These are phyloP conservation scores for Schwanniomyces occidentalis DNA, from an alignment of 805 yeast species.

Conservation along the genomic window DNA sequence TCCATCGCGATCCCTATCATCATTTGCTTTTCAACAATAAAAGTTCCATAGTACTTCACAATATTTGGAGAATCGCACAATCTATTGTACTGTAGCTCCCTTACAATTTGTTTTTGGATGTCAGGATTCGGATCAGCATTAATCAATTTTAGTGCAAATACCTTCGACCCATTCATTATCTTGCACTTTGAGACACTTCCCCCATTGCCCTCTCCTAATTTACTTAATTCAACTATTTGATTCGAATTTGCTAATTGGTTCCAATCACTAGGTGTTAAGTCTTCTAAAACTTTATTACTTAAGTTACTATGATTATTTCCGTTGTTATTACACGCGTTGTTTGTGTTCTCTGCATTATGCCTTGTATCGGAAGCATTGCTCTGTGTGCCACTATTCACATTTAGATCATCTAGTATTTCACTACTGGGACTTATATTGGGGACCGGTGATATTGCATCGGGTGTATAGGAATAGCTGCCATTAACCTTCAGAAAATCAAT, in stretches of 20 bases:
- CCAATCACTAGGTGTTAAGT: slow-evolving; percentile 78
- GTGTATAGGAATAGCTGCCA: slow-evolving; percentile 19
- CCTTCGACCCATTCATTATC: slow-evolving; percentile 52
- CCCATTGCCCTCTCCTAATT: slow-evolving; percentile 92
- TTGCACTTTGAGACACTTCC: slow-evolving; percentile 85
- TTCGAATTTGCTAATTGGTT: slow-evolving; percentile 54
- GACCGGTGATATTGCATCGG: slow-evolving; percentile 9
- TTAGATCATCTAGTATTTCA: slow-evolving; percentile 6
- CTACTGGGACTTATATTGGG: slow-evolving; percentile 6
- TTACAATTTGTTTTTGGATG: slow-evolving; percentile 81
- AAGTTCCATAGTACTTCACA: slow-evolving; percentile 92
- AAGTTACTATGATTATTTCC: not conserved
- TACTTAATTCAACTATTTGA: slow-evolving; percentile 65
- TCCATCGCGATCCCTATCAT: slow-evolving; percentile 96
- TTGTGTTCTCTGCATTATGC: slow-evolving; percentile 1
- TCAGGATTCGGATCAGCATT: slow-evolving; percentile 81
- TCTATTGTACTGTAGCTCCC: slow-evolving; percentile 88
- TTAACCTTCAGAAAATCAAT: slow-evolving; percentile 38
- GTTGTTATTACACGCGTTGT: not conserved
- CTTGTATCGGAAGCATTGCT: not conserved
- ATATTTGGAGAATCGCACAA: slow-evolving; percentile 81
- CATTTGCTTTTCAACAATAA: slow-evolving; percentile 70
- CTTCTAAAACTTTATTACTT: slow-evolving; percentile 31
- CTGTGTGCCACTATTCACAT: not conserved
- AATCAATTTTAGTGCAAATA: slow-evolving; percentile 82